Base-by-base conservation (phyloP, 352 stramenopile genomes). In the Lagenidium sp. region DNA sequence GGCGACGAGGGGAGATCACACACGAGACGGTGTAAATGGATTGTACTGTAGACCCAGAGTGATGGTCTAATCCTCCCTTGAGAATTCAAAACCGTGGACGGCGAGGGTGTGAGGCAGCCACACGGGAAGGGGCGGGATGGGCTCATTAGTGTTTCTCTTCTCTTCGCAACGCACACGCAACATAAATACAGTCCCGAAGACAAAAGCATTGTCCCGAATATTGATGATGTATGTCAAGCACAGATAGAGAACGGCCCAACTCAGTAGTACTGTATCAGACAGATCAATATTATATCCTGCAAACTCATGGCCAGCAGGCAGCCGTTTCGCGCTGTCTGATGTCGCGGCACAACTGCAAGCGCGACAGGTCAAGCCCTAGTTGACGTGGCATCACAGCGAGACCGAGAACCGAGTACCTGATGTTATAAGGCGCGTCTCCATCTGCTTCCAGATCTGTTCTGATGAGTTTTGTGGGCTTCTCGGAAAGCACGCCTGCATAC, bases 81-180 rank as follows among this genome's bases (percentile, higher is more conserved):
- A 66, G 57, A 60, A 60, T 62, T 63, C 57, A 57, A 67, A 67
- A 63, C 39, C 22, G 42, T 58, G 8, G 50, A 44, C 36, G 29
- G 19, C 1, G 15, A 43, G 37, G 16, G 51, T 6, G 19, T 40
- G 40, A 47, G n/a, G 32, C 16, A 25, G 36, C 43, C 25, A 29
- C 44, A 56, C 36, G 48, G 41, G 48, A 56, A 45, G 22, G 32
- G 41, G 48, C 48, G 24, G 10, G 16, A 6, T n/a, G 7, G 49
- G 35, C 13, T 12, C 16, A 47, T 19, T 40, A 39, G 44, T 32
- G 31, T 44, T 50, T 15, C 11, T 21, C 3, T 41, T 6, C 28
- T 41, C 25, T 15, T 12, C n/a, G 35, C 48, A 56, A 49, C 48
- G 41, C 36, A 34, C 18, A 28, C 1, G 35, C 48, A 56, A 56